Evolutionary conservation across 257 asterid genomes (phyloP), one percentile per base, ranked within the genome.

Genomic region (Rehmannia glutinosa): DNA sequence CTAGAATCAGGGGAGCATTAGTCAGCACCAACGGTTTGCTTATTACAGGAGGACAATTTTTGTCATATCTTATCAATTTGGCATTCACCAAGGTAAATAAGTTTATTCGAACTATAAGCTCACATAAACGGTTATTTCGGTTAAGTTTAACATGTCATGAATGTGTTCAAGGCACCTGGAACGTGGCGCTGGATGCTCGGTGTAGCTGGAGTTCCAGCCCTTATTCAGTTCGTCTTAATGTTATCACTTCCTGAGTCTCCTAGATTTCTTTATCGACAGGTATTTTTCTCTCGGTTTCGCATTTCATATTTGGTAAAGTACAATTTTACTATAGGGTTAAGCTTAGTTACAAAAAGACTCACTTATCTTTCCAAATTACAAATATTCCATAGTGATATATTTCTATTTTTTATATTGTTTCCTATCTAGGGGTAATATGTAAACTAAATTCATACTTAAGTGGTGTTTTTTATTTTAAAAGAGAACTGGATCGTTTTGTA

Each of bases 131-230:
- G n/a, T n/a, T n/a, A n/a, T n/a, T n/a, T n/a, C 9, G 17, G 2
- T 33, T 50, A 0, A 45, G n/a, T 23, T 2, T 23, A 33, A 71
- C 19, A 53, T 50, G 57, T 11, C 5, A 2, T 46, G 28, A 7
- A 23, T 56, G 28, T 59, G 39, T 55, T 19, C 30, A 12, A 88
- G 95, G 78, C 77, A 35, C 80, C 55, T n/a, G 86, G 91, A 53
- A 81, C 95, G 0, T 91, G 96, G 96, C 87, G 95, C 24, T 86
- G 97, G 96, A 91, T 91, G 97, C 95, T 91, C 12, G 97, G 97
- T 10, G 83, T 88, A 27, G 97, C 95, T 3, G 89, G 85, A 46
- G 27, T 88, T 45, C 97, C 96, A 3, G 91, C 97, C 1, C 2
- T 86, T 0, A 30, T 86, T 68, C 96, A 91, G 66, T 84, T 91